Evolutionary conservation across 1,284 basidiomycete species (phyloP).

Genomic region (Cutaneotrichosporon dermatis): DNA sequence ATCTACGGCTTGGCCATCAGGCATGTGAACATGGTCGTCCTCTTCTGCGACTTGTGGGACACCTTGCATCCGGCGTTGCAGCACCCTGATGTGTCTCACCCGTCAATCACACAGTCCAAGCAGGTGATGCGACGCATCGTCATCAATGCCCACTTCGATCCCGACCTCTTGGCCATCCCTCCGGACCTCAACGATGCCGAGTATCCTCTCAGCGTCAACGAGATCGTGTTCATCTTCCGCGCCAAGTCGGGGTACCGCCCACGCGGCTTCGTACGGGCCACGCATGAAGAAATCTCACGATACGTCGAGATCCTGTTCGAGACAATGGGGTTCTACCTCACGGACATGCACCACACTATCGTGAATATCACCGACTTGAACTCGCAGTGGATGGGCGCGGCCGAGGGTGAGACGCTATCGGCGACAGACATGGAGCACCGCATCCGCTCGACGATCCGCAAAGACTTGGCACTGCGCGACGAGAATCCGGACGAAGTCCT

Average conservation of each 20-base stretch:
- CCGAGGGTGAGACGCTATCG: neutral
- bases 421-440: too few relatives aligned
- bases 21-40: neutral
- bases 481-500: neutral
- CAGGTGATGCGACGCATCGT: neutral
- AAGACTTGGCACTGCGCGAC: neutral
- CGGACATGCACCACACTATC: neutral
- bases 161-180: neutral
- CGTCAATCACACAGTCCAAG: neutral
- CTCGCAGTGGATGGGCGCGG: neutral
- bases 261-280: neutral
- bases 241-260: neutral
- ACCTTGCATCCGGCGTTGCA: neutral
- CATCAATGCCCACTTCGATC: neutral
- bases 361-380: neutral
- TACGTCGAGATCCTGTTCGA: neutral
- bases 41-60: conserved; percentile 1
- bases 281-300: neutral
- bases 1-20: neutral
- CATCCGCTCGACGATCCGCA: neutral
- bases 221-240: neutral
- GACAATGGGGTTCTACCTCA: neutral
- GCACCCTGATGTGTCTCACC: neutral
- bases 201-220: neutral
- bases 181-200: neutral